Percentiles rank a stretch among this genome's conserved stretches.
phyloP scores from a whole-genome alignment of 768 basidiomycete genomes.

The Cyathus striatus region DNA sequence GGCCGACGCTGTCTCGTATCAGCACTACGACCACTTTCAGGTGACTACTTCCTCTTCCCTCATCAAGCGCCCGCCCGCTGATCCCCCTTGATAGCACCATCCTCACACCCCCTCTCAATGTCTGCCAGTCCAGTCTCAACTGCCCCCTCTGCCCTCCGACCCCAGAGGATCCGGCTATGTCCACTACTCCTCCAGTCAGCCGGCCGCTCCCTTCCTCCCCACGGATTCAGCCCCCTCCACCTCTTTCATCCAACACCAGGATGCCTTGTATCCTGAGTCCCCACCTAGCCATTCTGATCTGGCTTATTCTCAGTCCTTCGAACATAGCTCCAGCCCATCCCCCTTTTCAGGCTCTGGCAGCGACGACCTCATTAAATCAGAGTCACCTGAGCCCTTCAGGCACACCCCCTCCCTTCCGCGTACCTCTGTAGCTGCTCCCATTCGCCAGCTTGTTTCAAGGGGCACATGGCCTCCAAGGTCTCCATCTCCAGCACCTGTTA shows the following conservation, averaged over 20 bases:
- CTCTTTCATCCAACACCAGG: too few species aligned
- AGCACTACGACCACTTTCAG: not conserved
- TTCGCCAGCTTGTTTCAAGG: not conserved
- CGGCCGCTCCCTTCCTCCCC: not conserved
- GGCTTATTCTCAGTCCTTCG: too few species aligned
- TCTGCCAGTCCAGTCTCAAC: not conserved
- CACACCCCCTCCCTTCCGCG: not conserved
- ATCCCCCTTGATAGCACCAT: not conserved
- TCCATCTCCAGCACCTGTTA: constrained; percentile 12
- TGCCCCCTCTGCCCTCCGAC: not conserved
- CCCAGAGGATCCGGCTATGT: not conserved
- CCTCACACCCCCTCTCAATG: not conserved
- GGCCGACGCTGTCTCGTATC: not conserved
- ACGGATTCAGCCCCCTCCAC: not conserved
- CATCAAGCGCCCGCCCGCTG: not conserved
- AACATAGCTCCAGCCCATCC: not conserved
- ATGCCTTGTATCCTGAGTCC: too few species aligned
- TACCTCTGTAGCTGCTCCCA: not conserved
- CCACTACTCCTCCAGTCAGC: not conserved
- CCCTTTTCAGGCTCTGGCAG: not conserved
- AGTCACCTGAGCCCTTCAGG: not conserved
- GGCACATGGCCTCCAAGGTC: not conserved
- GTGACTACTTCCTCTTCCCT: not conserved
- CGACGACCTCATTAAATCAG: not conserved
- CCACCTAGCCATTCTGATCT: too few species aligned